These are phyloP conservation scores for Amanita polypyramis DNA, from an alignment of 768 basidiomycete species.

Conservation along the genomic window DNA sequence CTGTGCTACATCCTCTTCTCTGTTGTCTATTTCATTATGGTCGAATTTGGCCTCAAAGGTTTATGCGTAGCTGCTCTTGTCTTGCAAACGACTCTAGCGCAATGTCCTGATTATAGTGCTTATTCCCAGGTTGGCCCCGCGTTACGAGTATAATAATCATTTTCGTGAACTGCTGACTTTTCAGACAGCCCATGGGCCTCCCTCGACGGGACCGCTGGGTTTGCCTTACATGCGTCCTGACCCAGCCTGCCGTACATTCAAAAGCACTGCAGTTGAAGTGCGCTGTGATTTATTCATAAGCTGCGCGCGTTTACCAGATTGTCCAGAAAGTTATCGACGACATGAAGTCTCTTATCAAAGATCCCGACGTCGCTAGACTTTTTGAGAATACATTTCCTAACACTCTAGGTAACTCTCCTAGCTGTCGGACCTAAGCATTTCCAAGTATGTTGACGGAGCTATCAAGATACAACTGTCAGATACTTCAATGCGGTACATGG, in stretches of 20 bases:
- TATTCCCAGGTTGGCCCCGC: slow-evolving; percentile 38
- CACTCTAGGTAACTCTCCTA: slow-evolving; percentile 47
- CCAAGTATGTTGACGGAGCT: background rate
- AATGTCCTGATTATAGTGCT: slow-evolving; percentile 53
- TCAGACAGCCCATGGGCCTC: slow-evolving; percentile 49
- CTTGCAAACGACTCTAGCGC: slow-evolving; percentile 19
- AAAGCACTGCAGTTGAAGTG: slow-evolving; percentile 67
- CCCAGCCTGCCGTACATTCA: slow-evolving; percentile 65
- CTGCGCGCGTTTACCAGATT: background rate
- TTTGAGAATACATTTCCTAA: slow-evolving; percentile 82
- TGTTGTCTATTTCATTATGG: slow-evolving; percentile 8
- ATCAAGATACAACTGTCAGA: slow-evolving; percentile 65
- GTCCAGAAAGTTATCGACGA: slow-evolving; percentile 54
- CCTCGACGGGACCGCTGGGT: slow-evolving; percentile 47
- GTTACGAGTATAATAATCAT: background rate
- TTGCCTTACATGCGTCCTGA: slow-evolving; percentile 68
- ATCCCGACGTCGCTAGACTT: slow-evolving; percentile 66
- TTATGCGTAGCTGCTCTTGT: slow-evolving; percentile 17
- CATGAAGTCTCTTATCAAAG: slow-evolving; percentile 61
- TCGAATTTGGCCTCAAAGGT: slow-evolving; percentile 15
- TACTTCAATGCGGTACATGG: slow-evolving; percentile 51
- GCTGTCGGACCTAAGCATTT: background rate
- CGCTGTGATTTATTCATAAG: background rate
- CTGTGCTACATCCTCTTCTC: background rate
- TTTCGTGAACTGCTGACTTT: slow-evolving; percentile 3